Evolutionary conservation across 176 grass and related monocot species (phyloP).

Genomic region (Avena atlantica): DNA sequence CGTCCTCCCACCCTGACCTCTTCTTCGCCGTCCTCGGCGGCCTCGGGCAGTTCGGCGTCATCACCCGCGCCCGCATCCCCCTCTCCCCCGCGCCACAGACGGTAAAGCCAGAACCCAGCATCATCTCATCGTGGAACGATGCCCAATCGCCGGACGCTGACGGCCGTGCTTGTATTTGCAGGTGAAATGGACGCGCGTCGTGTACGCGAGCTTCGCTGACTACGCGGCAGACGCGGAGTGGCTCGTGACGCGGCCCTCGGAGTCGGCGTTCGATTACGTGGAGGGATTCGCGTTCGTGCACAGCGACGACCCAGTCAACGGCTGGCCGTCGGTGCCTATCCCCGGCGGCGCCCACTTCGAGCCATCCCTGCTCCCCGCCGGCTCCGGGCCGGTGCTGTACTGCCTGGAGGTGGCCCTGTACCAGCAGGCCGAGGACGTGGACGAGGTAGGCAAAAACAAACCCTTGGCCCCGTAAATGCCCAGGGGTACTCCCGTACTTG

Average conservation of each 20-base stretch:
- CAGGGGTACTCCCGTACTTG: slow-evolving; percentile 48
- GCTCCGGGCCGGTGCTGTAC: slow-evolving; percentile 74
- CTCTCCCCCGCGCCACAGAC: slow-evolving; percentile 59
- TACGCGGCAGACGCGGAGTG: slow-evolving; percentile 84
- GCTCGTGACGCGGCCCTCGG: slow-evolving; percentile 60
- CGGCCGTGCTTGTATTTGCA: neutral
- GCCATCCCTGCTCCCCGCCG: slow-evolving; percentile 51
- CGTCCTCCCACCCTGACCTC: slow-evolving; percentile 55
- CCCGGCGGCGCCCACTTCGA: slow-evolving; percentile 59
- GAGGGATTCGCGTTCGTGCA: slow-evolving; percentile 86
- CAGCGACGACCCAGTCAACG: slow-evolving; percentile 75
- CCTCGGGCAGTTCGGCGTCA: slow-evolving; percentile 95
- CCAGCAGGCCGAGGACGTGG: slow-evolving; percentile 40
- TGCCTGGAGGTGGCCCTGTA: slow-evolving; percentile 92
- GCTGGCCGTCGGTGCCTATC: slow-evolving; percentile 80
- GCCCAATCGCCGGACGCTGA: neutral
- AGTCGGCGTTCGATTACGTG: slow-evolving; percentile 73
- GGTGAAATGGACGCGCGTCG: slow-evolving; percentile 81
- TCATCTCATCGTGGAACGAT: neutral
- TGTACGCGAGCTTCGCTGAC: slow-evolving; percentile 73
- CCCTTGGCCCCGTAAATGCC: neutral
- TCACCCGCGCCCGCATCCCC: slow-evolving; percentile 87
- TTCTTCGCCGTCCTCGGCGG: slow-evolving; percentile 91
- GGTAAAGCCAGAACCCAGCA: slow-evolving; percentile 41
- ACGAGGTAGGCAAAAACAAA: slow-evolving; percentile 59